These are phyloP conservation scores for Xylariaceae sp. DNA, from an alignment of 2,329 filamentous ascomycete species.

Conservation along the genomic window DNA sequence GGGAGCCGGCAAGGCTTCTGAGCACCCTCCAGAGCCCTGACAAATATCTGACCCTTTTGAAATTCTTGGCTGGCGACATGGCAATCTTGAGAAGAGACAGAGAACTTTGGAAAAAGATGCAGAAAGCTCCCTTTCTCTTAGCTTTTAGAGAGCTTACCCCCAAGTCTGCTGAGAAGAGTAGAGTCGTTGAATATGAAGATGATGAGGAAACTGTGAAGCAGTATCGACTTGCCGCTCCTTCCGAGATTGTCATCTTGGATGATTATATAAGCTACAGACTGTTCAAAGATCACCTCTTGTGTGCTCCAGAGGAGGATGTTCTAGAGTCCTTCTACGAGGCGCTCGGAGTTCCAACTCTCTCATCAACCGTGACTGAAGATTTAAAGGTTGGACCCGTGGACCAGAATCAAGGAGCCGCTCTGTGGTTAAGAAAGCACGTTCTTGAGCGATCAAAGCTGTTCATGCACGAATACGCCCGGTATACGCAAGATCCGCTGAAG, in stretches of 20 bases:
- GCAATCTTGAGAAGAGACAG: constrained; percentile 71
- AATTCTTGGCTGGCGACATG: constrained; percentile 72
- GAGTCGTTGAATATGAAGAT: constrained; percentile 45
- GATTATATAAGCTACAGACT: constrained; percentile 85
- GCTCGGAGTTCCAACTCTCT: constrained; percentile 74
- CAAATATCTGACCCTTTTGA: constrained; percentile 80
- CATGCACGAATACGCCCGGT: constrained; percentile 69
- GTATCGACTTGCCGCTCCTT: constrained; percentile 71
- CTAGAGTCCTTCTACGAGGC: constrained; percentile 81
- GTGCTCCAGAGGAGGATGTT: constrained; percentile 82
- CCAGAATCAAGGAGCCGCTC: constrained; percentile 64
- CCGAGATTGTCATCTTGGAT: constrained; percentile 73
- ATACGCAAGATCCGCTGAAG: constrained; percentile 71
- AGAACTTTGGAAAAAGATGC: constrained; percentile 72
- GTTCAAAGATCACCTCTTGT: constrained; percentile 80
- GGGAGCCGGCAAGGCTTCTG: constrained; percentile 77
- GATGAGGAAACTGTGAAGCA: constrained; percentile 68
- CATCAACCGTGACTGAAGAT: constrained; percentile 73
- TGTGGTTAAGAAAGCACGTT: constrained; percentile 72
- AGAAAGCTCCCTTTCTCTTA: constrained; percentile 69
- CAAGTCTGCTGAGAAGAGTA: constrained; percentile 43
- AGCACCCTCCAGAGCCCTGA: constrained; percentile 75
- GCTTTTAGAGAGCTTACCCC: constrained; percentile 70
- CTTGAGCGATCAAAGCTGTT: constrained; percentile 87
- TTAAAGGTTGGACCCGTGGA: constrained; percentile 65